Evolutionary conservation across 495 filamentous ascomycete species (phyloP), one percentile per base, ranked within the genome.

Genomic region (Talaromyces thailandensis): DNA sequence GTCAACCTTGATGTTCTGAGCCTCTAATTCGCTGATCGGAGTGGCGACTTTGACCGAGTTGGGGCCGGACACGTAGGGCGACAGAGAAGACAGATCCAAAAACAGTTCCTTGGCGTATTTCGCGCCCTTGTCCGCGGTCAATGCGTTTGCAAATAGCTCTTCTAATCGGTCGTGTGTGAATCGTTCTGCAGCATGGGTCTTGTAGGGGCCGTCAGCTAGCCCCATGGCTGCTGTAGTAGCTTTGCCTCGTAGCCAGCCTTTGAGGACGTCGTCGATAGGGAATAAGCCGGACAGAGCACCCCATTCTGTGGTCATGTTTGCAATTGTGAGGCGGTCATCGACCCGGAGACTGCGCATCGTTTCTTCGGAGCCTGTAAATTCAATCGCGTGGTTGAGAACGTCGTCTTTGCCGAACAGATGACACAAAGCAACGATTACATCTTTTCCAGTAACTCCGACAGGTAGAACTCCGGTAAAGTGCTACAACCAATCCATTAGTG

Each of bases 231-330:
- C 77, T 3, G 79, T 80, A 0, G 89, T 89, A 18, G 92, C 92
- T 76, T 91, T 95, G 66, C 76, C 78, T 24, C 85, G 79, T 7
- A 93, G 71, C 93, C 94, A 98, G n/a, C 74, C 72, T 65, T 86
- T 76, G 25, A 98, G 79, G 1, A 85, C 79, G 0, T 66, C 62
- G 68, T 98, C 93, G 62, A 96, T 89, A 4, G 93, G 93, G 76
- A 65, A 98, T 16, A 93, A 74, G 6, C 65, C 89, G 28, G 82
- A 82, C 11, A 96, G 76, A 0, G 92, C 93, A 45, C 91, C 92
- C 93, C 93, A 98, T 71, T 98, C 94, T 0, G 89, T 95, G 0
- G 92, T 90, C 94, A 98, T 97, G 74, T 97, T 98, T 50, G 88
- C 84, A 69, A 98, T 96, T 0, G 91, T 85, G 25, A 97, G 71